Conservation (phyloP, 495 filamentous ascomycete species). For the Pyronema domesticum region DNA sequence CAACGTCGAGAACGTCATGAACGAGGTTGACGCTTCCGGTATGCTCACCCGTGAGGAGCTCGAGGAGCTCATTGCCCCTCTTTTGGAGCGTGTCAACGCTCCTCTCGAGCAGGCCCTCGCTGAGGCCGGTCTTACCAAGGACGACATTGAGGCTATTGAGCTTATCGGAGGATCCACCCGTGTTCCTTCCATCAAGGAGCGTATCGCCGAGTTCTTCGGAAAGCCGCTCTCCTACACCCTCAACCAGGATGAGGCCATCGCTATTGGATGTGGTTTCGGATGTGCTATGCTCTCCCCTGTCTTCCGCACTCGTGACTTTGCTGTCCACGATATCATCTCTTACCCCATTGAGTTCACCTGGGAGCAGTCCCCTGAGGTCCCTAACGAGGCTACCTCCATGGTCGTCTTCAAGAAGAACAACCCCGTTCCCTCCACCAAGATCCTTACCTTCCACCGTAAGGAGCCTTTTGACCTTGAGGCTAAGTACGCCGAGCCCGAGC, state of each 20-base stretch:
- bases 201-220: slow-evolving; percentile 74
- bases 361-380: slow-evolving; percentile 97
- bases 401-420: slow-evolving; percentile 97
- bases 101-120: slow-evolving; percentile 80
- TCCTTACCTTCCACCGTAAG: slow-evolving; percentile 98
- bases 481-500: slow-evolving; percentile 70
- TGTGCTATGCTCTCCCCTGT: slow-evolving; percentile 95
- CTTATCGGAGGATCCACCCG: slow-evolving; percentile 90
- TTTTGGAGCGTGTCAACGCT: slow-evolving; percentile 52
- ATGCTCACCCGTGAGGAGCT: slow-evolving; percentile 90
- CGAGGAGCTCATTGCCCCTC: slow-evolving; percentile 71
- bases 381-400: slow-evolving; percentile 93
- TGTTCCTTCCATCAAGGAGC: slow-evolving; percentile 81
- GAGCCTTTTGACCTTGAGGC: slow-evolving; percentile 94
- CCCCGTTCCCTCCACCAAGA: slow-evolving; percentile 96
- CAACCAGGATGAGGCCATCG: slow-evolving; percentile 96
- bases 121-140: slow-evolving; percentile 70
- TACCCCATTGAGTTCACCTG: slow-evolving; percentile 99
- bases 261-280: slow-evolving; percentile 90
- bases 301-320: slow-evolving; percentile 97
- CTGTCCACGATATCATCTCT: slow-evolving; percentile 89
- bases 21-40: slow-evolving; percentile 76
- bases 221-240: slow-evolving; percentile 89
- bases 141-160: slow-evolving; percentile 89
- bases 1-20: slow-evolving; percentile 97